Evolutionary conservation across 768 basidiomycete genomes (phyloP), one percentile per base, ranked within the genome.

Genomic region (Chiua virens): DNA sequence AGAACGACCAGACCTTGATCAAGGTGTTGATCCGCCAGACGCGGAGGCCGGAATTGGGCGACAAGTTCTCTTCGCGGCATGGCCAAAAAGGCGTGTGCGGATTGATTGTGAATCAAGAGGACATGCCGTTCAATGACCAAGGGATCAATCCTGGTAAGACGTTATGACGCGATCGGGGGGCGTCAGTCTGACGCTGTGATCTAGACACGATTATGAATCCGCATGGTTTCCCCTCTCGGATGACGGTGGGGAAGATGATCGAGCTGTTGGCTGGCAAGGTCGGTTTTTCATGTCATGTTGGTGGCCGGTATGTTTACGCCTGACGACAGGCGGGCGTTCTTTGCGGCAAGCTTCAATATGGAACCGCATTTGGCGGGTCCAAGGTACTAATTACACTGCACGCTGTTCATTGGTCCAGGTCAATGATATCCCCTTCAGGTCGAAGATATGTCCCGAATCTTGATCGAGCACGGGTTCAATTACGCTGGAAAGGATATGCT

Each of bases 181-280:
- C 38, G 39, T 69, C 43, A 42, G 35, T 23, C 59, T 60, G 45
- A 51, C 45, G 21, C 38, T 49, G 27, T 45, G n/a, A 35, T 40
- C 28, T 72, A 88, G 96, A 99, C 71, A 92, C 95, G 17, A 97
- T 99, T 74, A 98, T 99, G 96, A 99, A 99, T 68, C 97, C 97
- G 4, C 97, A 99, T 71, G 97, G 97, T 64, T 98, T 99, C 79
- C 97, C 97, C 5, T 96, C 92, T 50, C 90, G 96, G 48, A 98
- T 95, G 94, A 99, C 97, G 22, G 97, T 99, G 25, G 97, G 97
- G 43, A 99, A 99, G 76, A 99, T 99, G 97, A 97, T 99, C 47
- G 97, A 99, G 71, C 77, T 98, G 20, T 74, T 99, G 28, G 90
- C 94, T 13, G 96, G 97, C 45, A 99, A 99, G 81, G 91, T 89